phyloP scores from a whole-genome alignment of 2,329 filamentous ascomycete genomes.

The Ciborinia camelliae region DNA sequence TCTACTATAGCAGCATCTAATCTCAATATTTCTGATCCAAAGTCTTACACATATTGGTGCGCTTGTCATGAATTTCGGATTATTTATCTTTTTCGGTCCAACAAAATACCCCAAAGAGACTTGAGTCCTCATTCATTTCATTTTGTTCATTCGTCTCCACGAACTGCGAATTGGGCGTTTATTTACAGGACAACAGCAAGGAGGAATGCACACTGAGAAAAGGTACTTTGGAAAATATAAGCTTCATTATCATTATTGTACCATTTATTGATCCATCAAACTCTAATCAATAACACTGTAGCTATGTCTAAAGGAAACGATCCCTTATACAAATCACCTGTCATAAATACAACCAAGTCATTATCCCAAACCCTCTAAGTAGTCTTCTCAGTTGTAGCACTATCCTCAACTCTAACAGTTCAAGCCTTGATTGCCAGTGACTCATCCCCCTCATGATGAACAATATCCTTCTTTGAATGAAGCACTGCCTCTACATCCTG shows the following conservation, averaged over 20 bases:
- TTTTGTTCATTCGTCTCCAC: neutral
- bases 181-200: neutral
- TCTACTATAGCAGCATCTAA: too few species aligned
- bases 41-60: too few species aligned
- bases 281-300: neutral
- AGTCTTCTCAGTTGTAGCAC: neutral
- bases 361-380: neutral
- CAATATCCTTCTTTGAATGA: slow-evolving; percentile 18
- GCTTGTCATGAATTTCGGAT: too few species aligned
- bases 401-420: slow-evolving; percentile 1
- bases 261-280: neutral
- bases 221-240: neutral
- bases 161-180: neutral
- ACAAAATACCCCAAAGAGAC: neutral
- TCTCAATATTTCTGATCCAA: too few species aligned
- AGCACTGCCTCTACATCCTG: slow-evolving; percentile 22
- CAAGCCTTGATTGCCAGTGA: slow-evolving; percentile 7
- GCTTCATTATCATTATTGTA: neutral
- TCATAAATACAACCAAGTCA: slow-evolving; percentile 6
- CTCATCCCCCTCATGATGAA: slow-evolving; percentile 7
- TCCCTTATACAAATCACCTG: neutral
- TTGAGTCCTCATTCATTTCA: neutral
- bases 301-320: neutral
- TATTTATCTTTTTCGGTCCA: too few species aligned
- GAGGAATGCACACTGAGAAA: too few species aligned